Percentiles rank a stretch among this genome's conserved stretches.
Evolutionary conservation across 768 basidiomycete genomes (phyloP).

Genomic region (Lactifluus volemus): DNA sequence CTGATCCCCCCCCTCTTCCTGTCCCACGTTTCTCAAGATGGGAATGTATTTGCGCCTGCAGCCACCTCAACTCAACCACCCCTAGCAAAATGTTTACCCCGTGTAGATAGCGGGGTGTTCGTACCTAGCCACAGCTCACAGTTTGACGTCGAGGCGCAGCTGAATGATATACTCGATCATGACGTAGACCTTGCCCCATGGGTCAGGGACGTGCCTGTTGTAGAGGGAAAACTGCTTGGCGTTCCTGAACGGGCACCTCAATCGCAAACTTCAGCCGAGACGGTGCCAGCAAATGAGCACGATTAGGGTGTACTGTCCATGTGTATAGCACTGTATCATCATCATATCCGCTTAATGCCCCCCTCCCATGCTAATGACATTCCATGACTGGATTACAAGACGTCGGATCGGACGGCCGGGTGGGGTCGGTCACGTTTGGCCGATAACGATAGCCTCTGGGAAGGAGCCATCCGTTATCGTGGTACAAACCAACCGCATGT

Average conservation of each 20-base stretch:
- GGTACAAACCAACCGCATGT: too few relatives aligned
- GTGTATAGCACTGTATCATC: not conserved
- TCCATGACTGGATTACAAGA: not conserved
- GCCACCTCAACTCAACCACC: constrained; percentile 30
- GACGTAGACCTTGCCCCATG: constrained; percentile 52
- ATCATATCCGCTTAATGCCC: not conserved
- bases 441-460: not conserved
- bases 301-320: not conserved
- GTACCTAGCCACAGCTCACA: constrained; percentile 48
- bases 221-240: constrained; percentile 22
- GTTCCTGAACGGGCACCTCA: not conserved
- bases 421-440: not conserved
- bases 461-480: too few relatives aligned
- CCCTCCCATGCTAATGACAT: not conserved
- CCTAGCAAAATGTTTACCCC: constrained; percentile 1
- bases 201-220: constrained; percentile 35
- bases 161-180: constrained; percentile 45
- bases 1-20: constrained; percentile 23
- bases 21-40: constrained; percentile 30
- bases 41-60: constrained; percentile 30
- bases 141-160: constrained; percentile 46
- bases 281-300: constrained; percentile 1
- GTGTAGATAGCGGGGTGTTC: not conserved
- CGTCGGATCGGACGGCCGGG: not conserved
- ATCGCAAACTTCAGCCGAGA: not conserved